A percentile compares a stretch with the other conserved stretches of the same genome.
Conservation (phyloP, 2,329 filamentous ascomycete species). For the Neoarthrinium moseri region DNA sequence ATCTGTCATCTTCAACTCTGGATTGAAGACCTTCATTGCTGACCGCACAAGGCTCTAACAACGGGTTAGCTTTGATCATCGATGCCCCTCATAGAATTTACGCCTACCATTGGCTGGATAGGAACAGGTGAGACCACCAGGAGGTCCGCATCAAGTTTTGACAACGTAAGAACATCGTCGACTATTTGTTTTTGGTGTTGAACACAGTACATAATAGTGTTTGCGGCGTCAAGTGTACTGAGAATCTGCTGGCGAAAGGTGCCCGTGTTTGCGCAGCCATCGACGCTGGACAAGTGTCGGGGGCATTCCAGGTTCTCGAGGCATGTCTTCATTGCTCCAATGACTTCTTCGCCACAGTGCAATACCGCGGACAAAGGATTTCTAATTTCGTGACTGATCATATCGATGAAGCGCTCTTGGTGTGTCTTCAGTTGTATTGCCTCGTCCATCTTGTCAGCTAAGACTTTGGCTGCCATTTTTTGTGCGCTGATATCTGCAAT, state of each 20-base stretch:
- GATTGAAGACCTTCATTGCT: conserved; percentile 76
- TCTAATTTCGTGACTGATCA: conserved; percentile 28
- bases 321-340: conserved; percentile 21
- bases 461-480: conserved; percentile 23
- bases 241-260: conserved; percentile 32
- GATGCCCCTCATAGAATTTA: not conserved
- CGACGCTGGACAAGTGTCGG: too few species aligned
- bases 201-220: conserved; percentile 75
- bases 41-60: conserved; percentile 54
- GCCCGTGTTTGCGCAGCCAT: not conserved
- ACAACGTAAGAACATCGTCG: conserved; percentile 72
- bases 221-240: conserved; percentile 68
- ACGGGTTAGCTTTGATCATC: not conserved
- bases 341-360: conserved; percentile 26
- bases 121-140: conserved; percentile 70
- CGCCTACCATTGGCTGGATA: conserved; percentile 56
- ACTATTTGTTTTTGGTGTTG: conserved; percentile 79
- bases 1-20: conserved; percentile 67
- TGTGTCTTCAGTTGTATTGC: conserved; percentile 23
- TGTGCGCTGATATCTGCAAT: conserved; percentile 22
- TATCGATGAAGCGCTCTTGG: conserved; percentile 28
- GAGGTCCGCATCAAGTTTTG: conserved; percentile 74
- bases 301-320: conserved; percentile 11
- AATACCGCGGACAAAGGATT: conserved; percentile 26
- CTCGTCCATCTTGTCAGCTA: conserved; percentile 26